Base-by-base conservation (phyloP, 371 early-diverging fungal genomes). In the Synchytrium microbalum region DNA sequence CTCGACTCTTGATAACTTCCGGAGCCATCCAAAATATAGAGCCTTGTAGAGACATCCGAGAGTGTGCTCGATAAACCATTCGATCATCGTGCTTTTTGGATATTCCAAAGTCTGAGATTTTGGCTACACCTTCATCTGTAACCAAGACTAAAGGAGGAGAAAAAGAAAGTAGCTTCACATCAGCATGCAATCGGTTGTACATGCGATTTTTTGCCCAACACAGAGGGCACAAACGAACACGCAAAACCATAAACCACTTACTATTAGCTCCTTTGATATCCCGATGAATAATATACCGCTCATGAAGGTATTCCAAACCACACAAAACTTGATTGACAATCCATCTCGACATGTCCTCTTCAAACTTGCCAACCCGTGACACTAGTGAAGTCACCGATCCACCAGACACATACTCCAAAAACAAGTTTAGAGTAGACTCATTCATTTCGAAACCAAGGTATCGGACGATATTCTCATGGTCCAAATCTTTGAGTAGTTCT, bases 81-180 rank as follows among this genome's bases (percentile, higher is more conserved):
- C 8, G 24, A 24, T 78, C 78, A 64, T 74, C 86, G 62, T 79
- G 84, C 72, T 83, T 86, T 69, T 92, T 93, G 1, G 95, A 91
- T 3, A 99, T 84, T 5, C 99, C 99, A 84, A 99, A 98, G 75
- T 99, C 99, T 8, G 93, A 88, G 14, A 99, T 95, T 74, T 98
- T 97, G 67, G 93, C 92, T 0, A 85, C 78, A 32, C 95, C 93
- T 32, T 88, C 86, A 23, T 82, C 88, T 66, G 95, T 78, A 0
- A 85, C 62, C 29, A 86, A 66, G 31, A 76, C 73, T 77, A 51
- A 5, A 16, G 16, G 13, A 26, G 14, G 27, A 28, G 57, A 27
- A 16, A 57, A 13, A 24, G 28, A 57, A 24, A 57, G 27, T 14
- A 57, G 51, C 73, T 76, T 81, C 72, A 81, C 83, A 72, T 87